phyloP scores from a whole-genome alignment of 2,329 filamentous ascomycete genomes.

The Neofusicoccum umdonicola region DNA sequence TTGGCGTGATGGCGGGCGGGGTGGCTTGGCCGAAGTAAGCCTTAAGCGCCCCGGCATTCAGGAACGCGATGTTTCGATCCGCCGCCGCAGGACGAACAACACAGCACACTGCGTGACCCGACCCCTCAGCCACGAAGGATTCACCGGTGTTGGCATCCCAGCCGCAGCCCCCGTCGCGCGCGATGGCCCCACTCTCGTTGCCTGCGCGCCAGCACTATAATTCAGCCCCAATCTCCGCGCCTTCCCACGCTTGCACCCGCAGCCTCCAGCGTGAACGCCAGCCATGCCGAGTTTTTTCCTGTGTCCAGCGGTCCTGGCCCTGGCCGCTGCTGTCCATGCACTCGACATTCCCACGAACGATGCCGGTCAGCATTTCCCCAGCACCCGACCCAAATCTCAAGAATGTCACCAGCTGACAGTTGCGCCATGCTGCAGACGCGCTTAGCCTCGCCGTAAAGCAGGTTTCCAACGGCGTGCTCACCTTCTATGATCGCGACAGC shows the following conservation, averaged over 20 bases:
- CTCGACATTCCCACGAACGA: background rate
- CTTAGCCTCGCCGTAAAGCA: background rate
- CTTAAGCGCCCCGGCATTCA: background rate
- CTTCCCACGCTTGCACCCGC: background rate
- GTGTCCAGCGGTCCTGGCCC: background rate
- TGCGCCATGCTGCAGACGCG: background rate
- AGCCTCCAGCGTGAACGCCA: background rate
- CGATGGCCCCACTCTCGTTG: background rate
- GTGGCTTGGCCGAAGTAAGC: background rate
- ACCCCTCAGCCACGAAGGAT: background rate
- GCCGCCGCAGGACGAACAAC: background rate
- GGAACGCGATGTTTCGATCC: background rate
- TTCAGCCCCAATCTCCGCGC: background rate
- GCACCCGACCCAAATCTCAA: background rate
- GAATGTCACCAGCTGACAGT: background rate
- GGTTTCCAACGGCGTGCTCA: background rate
- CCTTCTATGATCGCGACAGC: background rate
- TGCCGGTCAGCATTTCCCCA: background rate
- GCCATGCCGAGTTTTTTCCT: background rate
- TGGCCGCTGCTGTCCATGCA: background rate
- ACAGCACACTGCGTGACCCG: background rate
- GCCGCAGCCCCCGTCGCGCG: background rate
- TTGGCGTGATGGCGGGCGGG: background rate
- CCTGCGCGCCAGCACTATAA: background rate
- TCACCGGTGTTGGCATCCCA: background rate